Evolutionary conservation across 768 basidiomycete species (phyloP), one percentile per base, ranked within the genome.

Genomic region (Fibroporia radiculosa): DNA sequence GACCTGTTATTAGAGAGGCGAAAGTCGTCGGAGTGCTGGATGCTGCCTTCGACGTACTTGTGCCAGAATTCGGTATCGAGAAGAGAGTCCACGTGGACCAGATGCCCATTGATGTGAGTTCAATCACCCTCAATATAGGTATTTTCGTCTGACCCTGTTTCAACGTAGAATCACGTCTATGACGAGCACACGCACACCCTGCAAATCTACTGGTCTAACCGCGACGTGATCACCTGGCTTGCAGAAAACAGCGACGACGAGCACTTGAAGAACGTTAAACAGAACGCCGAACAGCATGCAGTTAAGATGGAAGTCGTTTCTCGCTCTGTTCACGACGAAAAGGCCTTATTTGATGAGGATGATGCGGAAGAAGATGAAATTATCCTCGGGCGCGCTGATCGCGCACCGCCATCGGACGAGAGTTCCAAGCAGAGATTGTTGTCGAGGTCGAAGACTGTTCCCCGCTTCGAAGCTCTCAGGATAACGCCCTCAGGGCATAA

Each of bases 31-130:
- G 86, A 48, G 95, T 99, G 25, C 75, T 97, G n/a, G 96, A 99
- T 58, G 87, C 91, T 41, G 96, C 96, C 1, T 98, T 97, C 56
- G 96, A 99, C 58, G 95, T 99, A 23, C 69, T 95, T 25, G 81
- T 98, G 11, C 87, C 91, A 32, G 96, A 98, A 63, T 98, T 98
- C 60, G 91, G 95, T 25, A 97, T 99, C 54, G 96, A 99, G 70
- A 99, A 99, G 72, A 79, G 96, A 28, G 93, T 98, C 2, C 96
- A 98, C 57, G 90, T 93, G 32, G 96, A 98, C 61, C 93, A 98
- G 66, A 96, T 99, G 90, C 95, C 96, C 20, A 90, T 96, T 47
- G 91, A 96, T 53, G 91, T 93, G 58, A 66, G 83, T 65, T 7
- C 36, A 11, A 25, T 26, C 18, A 18, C 24, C 18, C 31, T 1